Evolutionary conservation across 2,329 filamentous ascomycete genomes (phyloP).

Genomic region (Fusarium sulawesiense): DNA sequence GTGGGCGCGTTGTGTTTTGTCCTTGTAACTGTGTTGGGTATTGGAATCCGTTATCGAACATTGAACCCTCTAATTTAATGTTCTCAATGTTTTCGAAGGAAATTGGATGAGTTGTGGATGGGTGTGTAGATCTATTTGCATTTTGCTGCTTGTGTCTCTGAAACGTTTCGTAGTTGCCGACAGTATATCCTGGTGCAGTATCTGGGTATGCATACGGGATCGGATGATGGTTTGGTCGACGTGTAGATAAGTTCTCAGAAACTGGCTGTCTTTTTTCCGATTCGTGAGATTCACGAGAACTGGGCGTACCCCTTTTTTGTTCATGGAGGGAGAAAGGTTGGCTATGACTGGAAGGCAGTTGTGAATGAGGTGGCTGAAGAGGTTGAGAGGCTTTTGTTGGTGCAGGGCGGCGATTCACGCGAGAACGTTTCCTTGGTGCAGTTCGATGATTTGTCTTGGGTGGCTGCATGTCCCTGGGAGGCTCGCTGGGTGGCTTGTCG

Average conservation of each 20-base stretch:
- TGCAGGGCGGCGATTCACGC: background rate
- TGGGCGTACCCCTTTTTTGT: background rate
- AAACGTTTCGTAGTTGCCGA: background rate
- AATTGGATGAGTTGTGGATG: background rate
- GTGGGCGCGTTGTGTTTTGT: background rate
- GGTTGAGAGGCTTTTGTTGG: background rate
- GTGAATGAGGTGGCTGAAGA: background rate
- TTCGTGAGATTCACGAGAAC: background rate
- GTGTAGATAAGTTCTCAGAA: background rate
- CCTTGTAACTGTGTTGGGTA: background rate
- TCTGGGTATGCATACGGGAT: slow-evolving; percentile 5
- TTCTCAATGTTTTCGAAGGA: slow-evolving; percentile 1
- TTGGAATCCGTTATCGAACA: background rate
- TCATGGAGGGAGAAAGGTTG: background rate
- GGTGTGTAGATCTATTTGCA: background rate
- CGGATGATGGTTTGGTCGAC: background rate
- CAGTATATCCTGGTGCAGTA: background rate
- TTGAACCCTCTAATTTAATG: background rate
- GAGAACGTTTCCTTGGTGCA: background rate
- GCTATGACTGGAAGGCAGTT: background rate
- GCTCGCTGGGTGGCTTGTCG: slow-evolving; percentile 13
- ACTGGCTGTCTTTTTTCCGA: background rate
- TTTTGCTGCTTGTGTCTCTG: slow-evolving; percentile 1
- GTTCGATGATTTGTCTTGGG: background rate
- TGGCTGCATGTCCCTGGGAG: slow-evolving; percentile 11